These are phyloP conservation scores for Poronia punctata DNA, from an alignment of 495 filamentous ascomycete genomes.

Conservation along the genomic window DNA sequence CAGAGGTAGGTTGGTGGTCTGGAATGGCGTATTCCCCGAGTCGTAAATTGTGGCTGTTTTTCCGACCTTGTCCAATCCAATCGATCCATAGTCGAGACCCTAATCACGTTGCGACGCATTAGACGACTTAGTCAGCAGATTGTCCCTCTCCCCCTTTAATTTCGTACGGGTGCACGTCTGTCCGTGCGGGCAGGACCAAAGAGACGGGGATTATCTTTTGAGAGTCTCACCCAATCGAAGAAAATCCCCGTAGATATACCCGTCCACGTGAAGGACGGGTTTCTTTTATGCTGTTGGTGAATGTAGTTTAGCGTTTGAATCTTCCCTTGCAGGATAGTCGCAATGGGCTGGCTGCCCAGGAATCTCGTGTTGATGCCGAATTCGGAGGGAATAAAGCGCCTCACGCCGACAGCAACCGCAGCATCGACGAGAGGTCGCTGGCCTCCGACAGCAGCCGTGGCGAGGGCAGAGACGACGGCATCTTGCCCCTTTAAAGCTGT, in stretches of 20 bases:
- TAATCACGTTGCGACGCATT: neutral
- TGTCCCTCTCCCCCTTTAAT: neutral
- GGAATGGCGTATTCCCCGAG: conserved; percentile 45
- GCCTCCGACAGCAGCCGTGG: conserved; percentile 21
- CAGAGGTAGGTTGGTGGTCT: conserved; percentile 38
- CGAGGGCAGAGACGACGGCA: conserved; percentile 49
- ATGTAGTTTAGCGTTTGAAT: conserved; percentile 43
- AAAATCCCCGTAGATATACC: conserved; percentile 44
- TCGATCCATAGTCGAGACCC: conserved; percentile 31
- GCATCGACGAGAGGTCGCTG: conserved; percentile 54
- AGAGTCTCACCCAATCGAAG: conserved; percentile 45
- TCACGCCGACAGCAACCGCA: conserved; percentile 49
- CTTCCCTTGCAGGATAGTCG: conserved; percentile 43
- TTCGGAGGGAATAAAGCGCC: conserved; percentile 58
- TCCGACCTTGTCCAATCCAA: conserved; percentile 36
- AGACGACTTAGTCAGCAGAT: neutral
- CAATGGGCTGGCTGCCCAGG: conserved; percentile 24
- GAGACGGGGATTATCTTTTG: neutral
- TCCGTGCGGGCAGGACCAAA: neutral
- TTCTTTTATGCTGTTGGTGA: conserved; percentile 29
- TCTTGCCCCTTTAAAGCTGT: conserved; percentile 47
- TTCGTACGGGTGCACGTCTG: too few species aligned
- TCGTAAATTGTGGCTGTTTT: conserved; percentile 44
- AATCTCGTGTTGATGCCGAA: conserved; percentile 49
- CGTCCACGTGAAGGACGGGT: conserved; percentile 44